Evolutionary conservation across 164 flowering plant genomes (phyloP), one percentile per base, ranked within the genome.

Genomic region (Pachysandra terminalis): DNA sequence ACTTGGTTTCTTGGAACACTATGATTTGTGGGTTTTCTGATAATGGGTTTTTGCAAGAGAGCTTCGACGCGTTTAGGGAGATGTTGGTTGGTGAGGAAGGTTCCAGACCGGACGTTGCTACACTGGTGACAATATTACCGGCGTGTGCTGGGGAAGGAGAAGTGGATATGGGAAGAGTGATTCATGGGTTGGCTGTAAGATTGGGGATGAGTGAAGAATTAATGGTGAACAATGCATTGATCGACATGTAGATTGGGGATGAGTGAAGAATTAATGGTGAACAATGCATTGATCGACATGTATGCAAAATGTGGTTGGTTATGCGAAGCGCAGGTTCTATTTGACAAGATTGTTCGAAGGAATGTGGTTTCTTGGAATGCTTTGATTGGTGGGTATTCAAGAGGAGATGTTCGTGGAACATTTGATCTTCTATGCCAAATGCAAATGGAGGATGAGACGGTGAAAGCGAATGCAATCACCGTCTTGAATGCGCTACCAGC

Each of bases 291-390:
- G 75, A 70, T 85, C 41, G 90, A 84, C 68, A 84, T 86, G 92
- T 87, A 87, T 68, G 69, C 76, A 54, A 87, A 87, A 75, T 83
- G 88, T 70, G 87, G 89, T 27, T 76, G 25, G 54, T 37, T 80
- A 45, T 25, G 57, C 13, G 76, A 81, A 53, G 89, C 87, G 3
- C 61, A 45, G 28, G 26, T 66, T 19, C 68, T 86, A 40, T 86
- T 88, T 74, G 71, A 71, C 22, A 81, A 48, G 61, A 79, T 45
- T 21, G 68, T 53, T 19, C 68, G 69, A 21, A 86, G 67, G 79
- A 88, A 82, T 77, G 80, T 79, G 4, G 89, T 86, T 66, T 79
- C 86, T 63, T 88, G 93, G 93, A 89, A 89, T 81, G 72, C 84
- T 32, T 81, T 87, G 78, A 84, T 89, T 37, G 82, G 74, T 49